These are phyloP conservation scores for Coffea eugenioides DNA, from an alignment of 257 asterid genomes.

Conservation along the genomic window DNA sequence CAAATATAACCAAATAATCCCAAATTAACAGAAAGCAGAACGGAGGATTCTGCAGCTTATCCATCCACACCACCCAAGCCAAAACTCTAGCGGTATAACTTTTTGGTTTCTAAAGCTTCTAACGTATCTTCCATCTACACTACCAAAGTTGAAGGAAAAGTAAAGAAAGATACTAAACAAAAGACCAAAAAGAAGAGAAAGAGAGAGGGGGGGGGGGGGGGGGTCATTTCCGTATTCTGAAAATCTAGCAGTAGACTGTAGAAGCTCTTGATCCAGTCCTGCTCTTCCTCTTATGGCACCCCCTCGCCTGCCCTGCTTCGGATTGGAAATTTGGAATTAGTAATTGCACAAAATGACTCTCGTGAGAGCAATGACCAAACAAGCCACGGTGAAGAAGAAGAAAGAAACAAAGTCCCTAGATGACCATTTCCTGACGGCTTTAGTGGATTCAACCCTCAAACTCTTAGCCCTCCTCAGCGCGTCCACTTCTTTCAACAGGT, in stretches of 20 bases:
- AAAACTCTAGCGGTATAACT: background rate
- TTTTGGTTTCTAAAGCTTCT: background rate
- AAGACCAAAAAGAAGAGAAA: too few relatives aligned
- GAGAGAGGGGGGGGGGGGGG: too few relatives aligned
- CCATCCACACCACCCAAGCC: background rate
- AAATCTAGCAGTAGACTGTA: background rate
- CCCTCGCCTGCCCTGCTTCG: background rate
- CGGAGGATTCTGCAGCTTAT: slow-evolving; percentile 34
- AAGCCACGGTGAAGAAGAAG: slow-evolving; percentile 64
- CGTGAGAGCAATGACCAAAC: slow-evolving; percentile 58
- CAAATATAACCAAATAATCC: background rate
- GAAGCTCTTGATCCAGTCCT: background rate
- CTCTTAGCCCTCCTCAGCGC: slow-evolving; percentile 93
- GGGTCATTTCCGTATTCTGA: too few relatives aligned
- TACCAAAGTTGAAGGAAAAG: background rate
- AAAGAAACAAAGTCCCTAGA: slow-evolving; percentile 65
- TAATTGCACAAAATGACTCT: slow-evolving; percentile 62
- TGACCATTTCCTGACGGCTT: slow-evolving; percentile 66
- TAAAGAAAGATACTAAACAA: background rate
- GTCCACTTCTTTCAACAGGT: slow-evolving; percentile 85
- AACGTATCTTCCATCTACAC: background rate
- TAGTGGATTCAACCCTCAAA: slow-evolving; percentile 58
- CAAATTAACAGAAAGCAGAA: slow-evolving; percentile 29
- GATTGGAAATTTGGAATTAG: background rate
- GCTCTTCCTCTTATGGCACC: background rate